Conservation (phyloP, 78 protist genomes). For the Ministeria vibrans region DNA sequence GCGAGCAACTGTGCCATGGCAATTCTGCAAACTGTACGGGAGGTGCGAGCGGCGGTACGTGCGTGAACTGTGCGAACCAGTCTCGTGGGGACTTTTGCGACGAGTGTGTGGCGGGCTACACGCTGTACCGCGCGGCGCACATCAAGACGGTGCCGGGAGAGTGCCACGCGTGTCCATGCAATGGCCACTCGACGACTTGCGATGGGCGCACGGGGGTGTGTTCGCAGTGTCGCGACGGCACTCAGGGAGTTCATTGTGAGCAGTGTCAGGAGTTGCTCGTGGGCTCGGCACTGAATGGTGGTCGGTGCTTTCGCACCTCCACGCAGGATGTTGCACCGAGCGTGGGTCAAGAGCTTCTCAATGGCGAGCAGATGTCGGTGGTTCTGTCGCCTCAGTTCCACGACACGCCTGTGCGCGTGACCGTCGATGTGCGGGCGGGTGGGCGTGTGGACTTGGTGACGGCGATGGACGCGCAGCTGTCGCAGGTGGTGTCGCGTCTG, state of each 20-base stretch:
- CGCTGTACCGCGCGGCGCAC: background rate
- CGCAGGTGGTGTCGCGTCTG: background rate
- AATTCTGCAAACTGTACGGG: background rate
- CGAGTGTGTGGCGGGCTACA: background rate
- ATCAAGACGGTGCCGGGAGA: too few relatives aligned
- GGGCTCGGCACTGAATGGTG: background rate
- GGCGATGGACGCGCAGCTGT: background rate
- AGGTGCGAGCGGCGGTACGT: background rate
- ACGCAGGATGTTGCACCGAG: background rate
- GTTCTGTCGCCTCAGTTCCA: background rate
- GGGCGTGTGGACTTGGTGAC: background rate
- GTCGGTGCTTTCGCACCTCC: background rate
- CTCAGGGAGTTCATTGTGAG: background rate
- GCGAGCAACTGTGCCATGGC: background rate
- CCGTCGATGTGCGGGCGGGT: background rate
- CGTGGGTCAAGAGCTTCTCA: background rate
- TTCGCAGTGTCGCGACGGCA: background rate
- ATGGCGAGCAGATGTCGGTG: background rate
- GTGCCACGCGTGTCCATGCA: background rate
- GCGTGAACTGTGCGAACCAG: background rate
- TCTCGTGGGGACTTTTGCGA: background rate
- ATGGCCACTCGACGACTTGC: conserved; percentile 6
- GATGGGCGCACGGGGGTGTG: background rate
- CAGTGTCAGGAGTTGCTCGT: background rate
- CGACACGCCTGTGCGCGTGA: background rate